These are phyloP conservation scores for Rutidosis leptorrhynchoides DNA, from an alignment of 129 eudicot species.

Conservation along the genomic window DNA sequence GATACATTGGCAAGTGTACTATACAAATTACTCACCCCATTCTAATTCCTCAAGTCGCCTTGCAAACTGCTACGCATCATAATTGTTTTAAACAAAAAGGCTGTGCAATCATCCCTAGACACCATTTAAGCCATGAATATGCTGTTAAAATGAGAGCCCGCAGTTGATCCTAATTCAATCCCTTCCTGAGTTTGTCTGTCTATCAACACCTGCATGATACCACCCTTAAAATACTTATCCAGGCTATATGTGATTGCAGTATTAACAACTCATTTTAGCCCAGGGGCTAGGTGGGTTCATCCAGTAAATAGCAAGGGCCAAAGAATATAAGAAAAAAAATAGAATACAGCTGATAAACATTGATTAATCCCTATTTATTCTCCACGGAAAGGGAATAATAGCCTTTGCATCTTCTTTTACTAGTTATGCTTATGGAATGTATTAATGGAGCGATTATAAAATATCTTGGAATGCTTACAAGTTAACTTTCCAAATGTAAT, in stretches of 20 bases:
- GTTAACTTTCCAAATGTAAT: slow-evolving; percentile 5
- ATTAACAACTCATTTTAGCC: too few species aligned
- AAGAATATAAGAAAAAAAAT: too few species aligned
- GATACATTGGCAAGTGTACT: slow-evolving; percentile 4
- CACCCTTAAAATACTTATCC: too few species aligned
- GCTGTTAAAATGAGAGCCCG: background rate
- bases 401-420: slow-evolving; percentile 17
- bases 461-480: slow-evolving; percentile 10
- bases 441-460: background rate
- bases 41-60: background rate
- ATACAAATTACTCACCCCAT: background rate
- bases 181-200: too few species aligned
- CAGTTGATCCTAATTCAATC: too few species aligned
- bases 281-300: background rate
- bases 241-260: too few species aligned
- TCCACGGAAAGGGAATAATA: background rate
- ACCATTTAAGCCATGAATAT: background rate
- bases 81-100: too few species aligned
- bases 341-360: too few species aligned
- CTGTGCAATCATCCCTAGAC: too few species aligned
- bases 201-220: too few species aligned
- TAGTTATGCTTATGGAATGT: slow-evolving; percentile 13
- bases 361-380: slow-evolving; percentile 1
- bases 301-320: too few species aligned
- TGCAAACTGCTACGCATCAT: too few species aligned